Evolutionary conservation across 148 eudicot species (phyloP), one percentile per base, ranked within the genome.

Genomic region (Vaccinium corymbosum): DNA sequence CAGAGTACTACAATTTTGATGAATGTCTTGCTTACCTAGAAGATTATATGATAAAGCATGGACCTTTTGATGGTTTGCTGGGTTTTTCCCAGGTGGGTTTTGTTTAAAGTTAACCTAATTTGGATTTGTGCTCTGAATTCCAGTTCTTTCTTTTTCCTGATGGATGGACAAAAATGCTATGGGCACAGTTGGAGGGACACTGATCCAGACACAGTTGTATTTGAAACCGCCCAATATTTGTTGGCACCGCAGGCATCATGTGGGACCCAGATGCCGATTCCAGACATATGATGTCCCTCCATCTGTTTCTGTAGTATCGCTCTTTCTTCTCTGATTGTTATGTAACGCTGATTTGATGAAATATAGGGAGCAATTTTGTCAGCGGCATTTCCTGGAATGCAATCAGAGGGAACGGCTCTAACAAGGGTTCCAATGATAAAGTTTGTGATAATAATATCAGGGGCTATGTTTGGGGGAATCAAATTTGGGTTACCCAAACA

Each of bases 41-140:
- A 70, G 85, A 78, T 32, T 82, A 83, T 29, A 82, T 82, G 84
- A 66, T 82, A 1, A 78, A 82, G 82, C 70, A 57, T 78, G 85
- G 84, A 35, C 87, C 87, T 14, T 82, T 86, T 68, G 87, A 86
- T 55, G 87, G 87, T 19, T 19, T 86, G 15, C 71, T 86, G 29
- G 87, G 87, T 16, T 86, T 82, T 57, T 81, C 87, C 42, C 81
- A 82, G 84, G 87, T 85, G 55, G 78, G 62, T 80, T 64, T 78
- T 20, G 56, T 49, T 14, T 12, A 78, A 27, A 51, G 55, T 78
- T 42, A 76, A 48, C 51, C 27, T n/a, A 3, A 20, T 76, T 48
- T 42, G 57, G 29, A 1, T 46, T 12, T 38, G 78, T 46, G 27
- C 25, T 1, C 15, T 73, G 50, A 16, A 32, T 42, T 42, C 50